phyloP scores from a whole-genome alignment of 495 filamentous ascomycete species.

The Annulohypoxylon moriforme region DNA sequence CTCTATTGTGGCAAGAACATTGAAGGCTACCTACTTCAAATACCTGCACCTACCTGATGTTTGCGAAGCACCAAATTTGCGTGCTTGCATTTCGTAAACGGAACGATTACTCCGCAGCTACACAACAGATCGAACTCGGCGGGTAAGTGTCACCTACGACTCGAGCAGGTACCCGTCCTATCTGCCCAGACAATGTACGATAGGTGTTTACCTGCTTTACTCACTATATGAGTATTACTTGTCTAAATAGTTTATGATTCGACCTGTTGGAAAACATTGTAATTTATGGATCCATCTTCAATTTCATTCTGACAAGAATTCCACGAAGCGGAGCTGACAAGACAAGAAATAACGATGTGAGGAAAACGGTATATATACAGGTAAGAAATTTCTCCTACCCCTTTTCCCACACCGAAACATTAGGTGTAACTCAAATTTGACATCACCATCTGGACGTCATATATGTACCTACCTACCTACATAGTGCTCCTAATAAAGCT shows the following conservation, averaged over 20 bases:
- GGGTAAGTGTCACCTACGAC: slow-evolving; percentile 3
- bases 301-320: too few relatives aligned
- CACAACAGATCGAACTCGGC: background rate
- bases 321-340: background rate
- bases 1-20: slow-evolving; percentile 18
- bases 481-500: background rate
- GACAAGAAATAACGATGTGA: background rate
- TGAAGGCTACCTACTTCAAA: background rate
- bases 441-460: background rate
- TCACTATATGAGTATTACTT: slow-evolving; percentile 5
- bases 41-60: background rate
- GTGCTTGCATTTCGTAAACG: slow-evolving; percentile 14
- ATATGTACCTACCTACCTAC: too few relatives aligned
- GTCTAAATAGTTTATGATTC: slow-evolving; percentile 1
- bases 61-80: slow-evolving; percentile 8
- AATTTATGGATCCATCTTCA: too few relatives aligned
- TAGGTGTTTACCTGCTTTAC: slow-evolving; percentile 15
- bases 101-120: slow-evolving; percentile 29
- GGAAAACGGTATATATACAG: too few relatives aligned
- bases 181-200: background rate
- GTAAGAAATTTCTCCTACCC: background rate
- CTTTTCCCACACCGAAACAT: background rate
- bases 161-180: slow-evolving; percentile 8
- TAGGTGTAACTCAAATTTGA: background rate
- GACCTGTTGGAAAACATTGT: slow-evolving; percentile 10